Percentiles rank a stretch among this genome's conserved stretches.
These are phyloP conservation scores for Fulvia fulva DNA, from an alignment of 2,329 filamentous ascomycete species.

Conservation along the genomic window DNA sequence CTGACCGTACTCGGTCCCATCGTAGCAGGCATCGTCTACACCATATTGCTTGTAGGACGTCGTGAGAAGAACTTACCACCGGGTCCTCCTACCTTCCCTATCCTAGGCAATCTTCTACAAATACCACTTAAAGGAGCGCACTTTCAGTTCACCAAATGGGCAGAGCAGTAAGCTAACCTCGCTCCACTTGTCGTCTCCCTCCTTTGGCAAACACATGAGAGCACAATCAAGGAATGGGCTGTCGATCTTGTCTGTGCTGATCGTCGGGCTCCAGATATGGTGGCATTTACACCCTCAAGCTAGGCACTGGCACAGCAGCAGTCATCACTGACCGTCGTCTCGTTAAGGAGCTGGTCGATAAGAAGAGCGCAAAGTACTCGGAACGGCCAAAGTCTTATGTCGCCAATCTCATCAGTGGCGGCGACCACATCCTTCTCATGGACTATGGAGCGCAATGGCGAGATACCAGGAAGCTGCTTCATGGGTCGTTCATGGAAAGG, in stretches of 20 bases:
- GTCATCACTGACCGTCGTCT: constrained; percentile 41
- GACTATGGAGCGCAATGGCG: constrained; percentile 47
- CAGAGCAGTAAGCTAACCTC: constrained; percentile 17
- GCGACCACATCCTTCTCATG: constrained; percentile 48
- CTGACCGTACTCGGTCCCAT: constrained; percentile 5
- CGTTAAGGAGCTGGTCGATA: constrained; percentile 45
- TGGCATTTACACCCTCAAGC: constrained; percentile 35
- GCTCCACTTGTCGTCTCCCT: too few relatives aligned
- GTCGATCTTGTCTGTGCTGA: background rate
- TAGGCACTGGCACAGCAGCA: constrained; percentile 39
- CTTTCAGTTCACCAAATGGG: constrained; percentile 31
- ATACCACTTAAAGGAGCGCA: constrained; percentile 35
- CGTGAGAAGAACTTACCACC: constrained; percentile 25
- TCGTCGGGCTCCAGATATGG: constrained; percentile 14
- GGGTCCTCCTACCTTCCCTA: constrained; percentile 41
- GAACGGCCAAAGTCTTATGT: constrained; percentile 37
- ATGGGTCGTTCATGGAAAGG: constrained; percentile 42
- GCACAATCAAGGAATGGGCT: too few relatives aligned
- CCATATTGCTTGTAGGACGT: constrained; percentile 15
- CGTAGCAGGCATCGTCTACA: constrained; percentile 14
- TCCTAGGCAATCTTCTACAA: constrained; percentile 43
- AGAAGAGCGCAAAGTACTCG: constrained; percentile 44
- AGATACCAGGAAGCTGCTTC: constrained; percentile 43
- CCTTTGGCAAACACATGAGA: too few relatives aligned
- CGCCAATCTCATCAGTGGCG: constrained; percentile 42